A percentile compares a stretch with the other conserved stretches of the same genome.
phyloP scores from a whole-genome alignment of 139 green algal species.

The Chlamydomonas applanata region DNA sequence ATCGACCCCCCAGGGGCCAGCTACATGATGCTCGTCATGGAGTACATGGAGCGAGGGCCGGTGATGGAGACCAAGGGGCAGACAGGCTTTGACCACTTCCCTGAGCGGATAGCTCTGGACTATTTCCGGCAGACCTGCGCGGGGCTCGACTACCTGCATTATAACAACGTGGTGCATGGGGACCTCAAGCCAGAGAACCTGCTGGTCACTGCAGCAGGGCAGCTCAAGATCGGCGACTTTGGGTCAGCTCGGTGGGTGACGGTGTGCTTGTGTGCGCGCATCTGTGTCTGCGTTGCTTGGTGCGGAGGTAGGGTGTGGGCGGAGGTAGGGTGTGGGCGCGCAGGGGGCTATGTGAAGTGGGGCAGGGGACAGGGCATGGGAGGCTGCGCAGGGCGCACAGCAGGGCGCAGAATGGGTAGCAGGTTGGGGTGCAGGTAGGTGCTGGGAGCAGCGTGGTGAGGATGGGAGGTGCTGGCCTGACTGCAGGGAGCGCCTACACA shows the following conservation, averaged over 20 bases:
- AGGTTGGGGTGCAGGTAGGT: no score
- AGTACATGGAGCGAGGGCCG: conserved; percentile 76
- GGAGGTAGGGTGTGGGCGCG: no score
- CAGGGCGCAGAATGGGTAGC: no score
- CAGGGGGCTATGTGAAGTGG: no score
- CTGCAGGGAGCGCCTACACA: no score
- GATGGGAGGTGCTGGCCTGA: no score
- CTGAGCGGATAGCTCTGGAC: conserved; percentile 24
- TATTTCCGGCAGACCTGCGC: conserved; percentile 48
- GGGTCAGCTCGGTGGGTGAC: conserved; percentile 58
- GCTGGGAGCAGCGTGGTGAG: no score
- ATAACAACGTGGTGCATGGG: conserved; percentile 71
- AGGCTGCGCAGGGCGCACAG: no score
- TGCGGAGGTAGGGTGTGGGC: no score
- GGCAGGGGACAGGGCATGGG: no score
- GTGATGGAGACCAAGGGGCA: conserved; percentile 55
- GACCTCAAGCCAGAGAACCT: conserved; percentile 93
- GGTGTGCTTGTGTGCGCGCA: not conserved
- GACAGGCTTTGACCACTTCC: conserved; percentile 34
- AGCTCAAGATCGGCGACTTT: conserved; percentile 91
- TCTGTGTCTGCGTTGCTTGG: no score
- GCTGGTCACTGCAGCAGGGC: conserved; percentile 63
- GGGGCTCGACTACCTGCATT: conserved; percentile 79
- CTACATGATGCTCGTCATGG: conserved; percentile 88
- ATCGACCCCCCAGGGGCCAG: conserved; percentile 41